Percentiles rank a stretch among this genome's conserved stretches.
Conservation (phyloP, 257 asterid species). For the Solanum sitiens region DNA sequence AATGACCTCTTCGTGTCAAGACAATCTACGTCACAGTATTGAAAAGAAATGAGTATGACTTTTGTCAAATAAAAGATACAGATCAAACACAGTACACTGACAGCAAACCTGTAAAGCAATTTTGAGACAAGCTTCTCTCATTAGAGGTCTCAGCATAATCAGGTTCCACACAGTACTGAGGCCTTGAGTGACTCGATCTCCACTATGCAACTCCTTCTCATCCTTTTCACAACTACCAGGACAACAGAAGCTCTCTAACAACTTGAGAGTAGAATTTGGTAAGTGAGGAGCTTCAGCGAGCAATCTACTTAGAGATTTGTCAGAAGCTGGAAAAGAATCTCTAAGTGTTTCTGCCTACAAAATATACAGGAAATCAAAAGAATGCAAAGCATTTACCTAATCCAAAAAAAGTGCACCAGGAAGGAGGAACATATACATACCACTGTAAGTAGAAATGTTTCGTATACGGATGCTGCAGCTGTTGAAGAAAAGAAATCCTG, state of each 20-base stretch:
- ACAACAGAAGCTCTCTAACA: conserved; percentile 75
- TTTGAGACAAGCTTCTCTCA: conserved; percentile 76
- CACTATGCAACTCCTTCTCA: conserved; percentile 65
- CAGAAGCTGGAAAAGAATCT: conserved; percentile 91
- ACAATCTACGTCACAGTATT: neutral
- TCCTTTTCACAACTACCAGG: conserved; percentile 59
- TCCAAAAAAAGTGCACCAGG: conserved; percentile 10
- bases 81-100: conserved; percentile 1
- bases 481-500: conserved; percentile 82
- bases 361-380: conserved; percentile 3
- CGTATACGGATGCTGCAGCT: conserved; percentile 81
- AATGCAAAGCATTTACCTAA: conserved; percentile 4
- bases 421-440: conserved; percentile 27
- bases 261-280: conserved; percentile 61
- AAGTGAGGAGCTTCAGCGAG: conserved; percentile 88
- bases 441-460: conserved; percentile 85
- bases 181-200: conserved; percentile 96
- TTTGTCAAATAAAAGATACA: neutral
- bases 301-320: conserved; percentile 90
- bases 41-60: neutral
- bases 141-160: conserved; percentile 83
- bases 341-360: conserved; percentile 84
- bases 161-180: conserved; percentile 90
- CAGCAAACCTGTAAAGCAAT: conserved; percentile 74
- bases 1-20: neutral